Evolutionary conservation across 208 protist genomes (phyloP).

Genomic region (Vickermania ingenoplastis): DNA sequence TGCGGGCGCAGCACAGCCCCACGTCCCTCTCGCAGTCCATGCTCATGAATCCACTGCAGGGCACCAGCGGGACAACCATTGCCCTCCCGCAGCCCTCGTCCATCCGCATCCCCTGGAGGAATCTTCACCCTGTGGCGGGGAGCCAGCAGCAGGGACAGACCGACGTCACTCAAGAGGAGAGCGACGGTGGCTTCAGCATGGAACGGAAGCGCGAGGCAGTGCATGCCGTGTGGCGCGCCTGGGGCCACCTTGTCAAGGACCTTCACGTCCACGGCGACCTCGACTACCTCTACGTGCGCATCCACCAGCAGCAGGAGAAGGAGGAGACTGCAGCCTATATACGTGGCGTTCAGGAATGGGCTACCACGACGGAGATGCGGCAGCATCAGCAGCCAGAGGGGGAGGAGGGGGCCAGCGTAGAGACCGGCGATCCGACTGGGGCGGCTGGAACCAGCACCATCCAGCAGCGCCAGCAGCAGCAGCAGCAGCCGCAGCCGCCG

Average conservation of each 20-base stretch:
- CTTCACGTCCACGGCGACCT: constrained; percentile 75
- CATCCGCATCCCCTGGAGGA: constrained; percentile 52
- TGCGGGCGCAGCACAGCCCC: constrained; percentile 74
- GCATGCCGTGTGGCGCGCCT: constrained; percentile 60
- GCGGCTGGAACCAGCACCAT: too few species aligned
- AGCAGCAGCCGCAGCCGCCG: too few species aligned
- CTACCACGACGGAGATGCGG: constrained; percentile 12
- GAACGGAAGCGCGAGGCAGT: constrained; percentile 50
- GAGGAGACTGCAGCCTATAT: constrained; percentile 42
- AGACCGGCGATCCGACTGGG: background rate
- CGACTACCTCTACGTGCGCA: constrained; percentile 67
- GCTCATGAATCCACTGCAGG: constrained; percentile 33
- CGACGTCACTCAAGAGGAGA: background rate
- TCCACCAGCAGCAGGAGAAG: constrained; percentile 49
- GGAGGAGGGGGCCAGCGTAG: constrained; percentile 11
- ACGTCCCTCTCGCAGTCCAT: constrained; percentile 48
- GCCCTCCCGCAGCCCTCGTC: background rate
- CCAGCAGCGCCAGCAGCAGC: too few species aligned
- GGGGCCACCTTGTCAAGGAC: constrained; percentile 82
- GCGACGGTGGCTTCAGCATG: constrained; percentile 3
- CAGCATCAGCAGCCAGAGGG: background rate
- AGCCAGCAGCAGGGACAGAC: constrained; percentile 28
- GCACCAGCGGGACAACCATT: background rate
- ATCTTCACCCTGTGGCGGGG: constrained; percentile 31
- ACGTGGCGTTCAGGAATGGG: constrained; percentile 22